A percentile compares a stretch with the other conserved stretches of the same genome.
These are phyloP conservation scores for Wickerhamomyces xylosicus DNA, from an alignment of 805 yeast species.

Conservation along the genomic window DNA sequence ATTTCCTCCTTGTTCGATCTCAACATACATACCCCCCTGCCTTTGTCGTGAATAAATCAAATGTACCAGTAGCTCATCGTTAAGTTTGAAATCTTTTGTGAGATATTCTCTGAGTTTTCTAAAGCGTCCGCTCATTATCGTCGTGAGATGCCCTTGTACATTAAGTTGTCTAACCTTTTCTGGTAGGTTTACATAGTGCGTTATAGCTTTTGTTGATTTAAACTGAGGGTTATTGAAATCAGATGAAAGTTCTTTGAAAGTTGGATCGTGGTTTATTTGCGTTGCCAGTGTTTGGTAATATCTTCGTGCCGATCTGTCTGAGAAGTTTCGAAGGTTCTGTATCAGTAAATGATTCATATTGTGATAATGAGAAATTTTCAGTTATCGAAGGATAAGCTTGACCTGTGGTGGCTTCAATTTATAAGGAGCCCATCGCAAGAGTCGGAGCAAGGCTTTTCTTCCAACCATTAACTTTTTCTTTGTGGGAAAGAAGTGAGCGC, in stretches of 20 bases:
- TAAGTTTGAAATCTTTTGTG: slow-evolving; percentile 1
- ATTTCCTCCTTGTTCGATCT: background rate
- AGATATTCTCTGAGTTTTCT: background rate
- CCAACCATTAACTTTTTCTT: no score
- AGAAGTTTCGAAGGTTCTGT: background rate
- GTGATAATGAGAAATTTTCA: no score
- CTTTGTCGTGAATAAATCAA: background rate
- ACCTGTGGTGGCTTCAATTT: no score
- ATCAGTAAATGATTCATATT: background rate
- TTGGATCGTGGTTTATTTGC: background rate
- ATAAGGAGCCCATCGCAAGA: no score
- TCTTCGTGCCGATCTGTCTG: background rate
- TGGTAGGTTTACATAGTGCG: background rate
- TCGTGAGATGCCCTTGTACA: background rate
- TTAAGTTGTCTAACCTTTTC: background rate
- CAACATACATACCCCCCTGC: slow-evolving; percentile 3
- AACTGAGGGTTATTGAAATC: background rate
- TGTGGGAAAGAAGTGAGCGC: no score
- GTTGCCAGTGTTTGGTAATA: background rate
- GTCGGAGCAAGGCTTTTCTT: no score
- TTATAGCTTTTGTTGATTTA: background rate
- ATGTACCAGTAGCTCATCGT: slow-evolving; percentile 7
- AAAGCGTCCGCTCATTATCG: background rate
- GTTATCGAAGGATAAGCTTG: no score
- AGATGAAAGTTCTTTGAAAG: background rate